Base-by-base conservation (phyloP, 345 rosid species). In the Populus davidiana region DNA sequence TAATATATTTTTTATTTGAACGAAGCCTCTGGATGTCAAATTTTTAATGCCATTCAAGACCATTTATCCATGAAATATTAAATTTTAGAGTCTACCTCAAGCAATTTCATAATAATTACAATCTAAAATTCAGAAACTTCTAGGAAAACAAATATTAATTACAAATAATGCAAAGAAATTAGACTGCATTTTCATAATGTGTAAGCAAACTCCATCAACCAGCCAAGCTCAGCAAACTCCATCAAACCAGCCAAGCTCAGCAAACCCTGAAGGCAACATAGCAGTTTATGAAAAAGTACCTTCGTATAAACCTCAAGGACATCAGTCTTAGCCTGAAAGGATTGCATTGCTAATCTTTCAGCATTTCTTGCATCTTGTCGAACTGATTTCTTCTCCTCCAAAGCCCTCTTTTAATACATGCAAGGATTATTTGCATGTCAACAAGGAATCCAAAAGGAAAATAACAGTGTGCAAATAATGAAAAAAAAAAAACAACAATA, bases 371-470 rank as follows among this genome's bases (percentile, higher is more conserved):
- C 94, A 78, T 91, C 94, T 80, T 88, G 94, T 3, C 87, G 81
- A 79, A 85, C 78, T 33, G 56, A 70, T 84, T 87, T 92, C 84
- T 90, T 96, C 89, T 94, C 99, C 81, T 93, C 97, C 77, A 96
- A 69, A 76, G 95, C 83, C 66, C 92, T 86, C 99, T 96, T 79
- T 81, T 56, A 39, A 68, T 41, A 56, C 6, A n/a, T 12, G 52
- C 54, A 54, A 73, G 25, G 56, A 68, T 25, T 49, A 68, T 43
- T 63, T 68, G 36, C 68, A 75, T 49, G 56, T 43, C 61, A 73
- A 41, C 18, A 54, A 54, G 39, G 9, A 59, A 65, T 3, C 64
- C 38, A 6, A 21, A 33, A 73, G 17, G n/a, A 49, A 49, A 44
- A 56, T 4, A 56, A 6, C 25, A 67, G 64, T 38, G 21, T 20